Percentiles rank a stretch among this genome's conserved stretches.
Conservation (phyloP, 2,329 filamentous ascomycete species). For the Dothidotthia symphoricarpi region DNA sequence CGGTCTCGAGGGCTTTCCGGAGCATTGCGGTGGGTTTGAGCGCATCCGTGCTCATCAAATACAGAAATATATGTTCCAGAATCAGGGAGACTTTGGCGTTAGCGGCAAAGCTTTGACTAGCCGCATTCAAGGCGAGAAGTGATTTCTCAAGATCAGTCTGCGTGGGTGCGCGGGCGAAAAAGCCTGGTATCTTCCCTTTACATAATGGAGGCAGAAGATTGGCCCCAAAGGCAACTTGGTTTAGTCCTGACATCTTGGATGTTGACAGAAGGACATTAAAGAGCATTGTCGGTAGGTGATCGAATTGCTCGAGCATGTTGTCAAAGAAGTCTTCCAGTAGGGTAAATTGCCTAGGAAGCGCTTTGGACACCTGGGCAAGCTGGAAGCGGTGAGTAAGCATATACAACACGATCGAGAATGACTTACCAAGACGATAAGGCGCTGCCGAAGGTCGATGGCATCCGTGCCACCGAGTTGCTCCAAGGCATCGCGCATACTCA, state of each 20-base stretch:
- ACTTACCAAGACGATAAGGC: conserved; percentile 59
- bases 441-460: conserved; percentile 61
- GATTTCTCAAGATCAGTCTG: conserved; percentile 31
- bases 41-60: conserved; percentile 27
- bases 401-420: neutral
- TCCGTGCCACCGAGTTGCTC: conserved; percentile 47
- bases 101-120: conserved; percentile 26
- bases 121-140: conserved; percentile 26
- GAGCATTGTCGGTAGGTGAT: conserved; percentile 56
- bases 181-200: conserved; percentile 25
- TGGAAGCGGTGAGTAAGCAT: conserved; percentile 21
- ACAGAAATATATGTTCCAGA: conserved; percentile 34
- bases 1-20: conserved; percentile 50
- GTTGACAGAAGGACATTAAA: conserved; percentile 58
- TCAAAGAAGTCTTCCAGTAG: conserved; percentile 59
- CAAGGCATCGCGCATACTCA: conserved; percentile 18
- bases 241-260: conserved; percentile 44
- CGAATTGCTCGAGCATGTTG: conserved; percentile 57
- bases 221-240: conserved; percentile 50
- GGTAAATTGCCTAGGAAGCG: conserved; percentile 48
- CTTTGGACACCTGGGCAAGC: conserved; percentile 41
- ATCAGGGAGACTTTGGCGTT: conserved; percentile 40
- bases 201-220: conserved; percentile 34
- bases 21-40: conserved; percentile 34
- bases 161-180: conserved; percentile 20